These are phyloP conservation scores for Mucor racemosus DNA, from an alignment of 371 early-diverging fungal species.

Conservation along the genomic window DNA sequence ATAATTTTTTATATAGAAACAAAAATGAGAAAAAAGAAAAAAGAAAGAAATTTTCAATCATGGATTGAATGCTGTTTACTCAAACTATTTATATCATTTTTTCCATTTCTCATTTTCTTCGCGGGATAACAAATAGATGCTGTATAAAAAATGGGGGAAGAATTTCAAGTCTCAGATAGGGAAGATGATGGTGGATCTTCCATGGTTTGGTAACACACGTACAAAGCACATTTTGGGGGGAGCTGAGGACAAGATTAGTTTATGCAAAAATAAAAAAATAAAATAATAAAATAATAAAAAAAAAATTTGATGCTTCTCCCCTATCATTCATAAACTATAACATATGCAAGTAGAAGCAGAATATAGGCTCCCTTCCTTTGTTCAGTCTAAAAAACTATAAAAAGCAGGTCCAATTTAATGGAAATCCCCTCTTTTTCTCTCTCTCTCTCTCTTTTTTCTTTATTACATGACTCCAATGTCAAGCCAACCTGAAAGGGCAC, in stretches of 20 bases:
- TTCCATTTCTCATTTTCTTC: background rate
- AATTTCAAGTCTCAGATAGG: conserved; percentile 12
- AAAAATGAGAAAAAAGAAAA: background rate
- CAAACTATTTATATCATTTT: conserved; percentile 1
- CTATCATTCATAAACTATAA: background rate
- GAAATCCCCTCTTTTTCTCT: background rate
- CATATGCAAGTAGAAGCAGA: background rate
- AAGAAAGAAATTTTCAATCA: background rate
- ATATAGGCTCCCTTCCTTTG: background rate
- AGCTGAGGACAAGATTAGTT: conserved; percentile 2
- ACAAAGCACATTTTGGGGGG: background rate
- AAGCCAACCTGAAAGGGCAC: background rate
- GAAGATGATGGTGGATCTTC: background rate
- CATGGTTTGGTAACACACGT: background rate
- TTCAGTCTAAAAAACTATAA: conserved; percentile 6
- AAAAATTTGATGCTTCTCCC: background rate
- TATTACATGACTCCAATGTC: background rate
- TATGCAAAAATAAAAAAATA: conserved; percentile 9
- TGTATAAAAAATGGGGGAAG: background rate
- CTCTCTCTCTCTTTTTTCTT: background rate
- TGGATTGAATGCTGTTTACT: background rate
- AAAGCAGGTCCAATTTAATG: background rate
- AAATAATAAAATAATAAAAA: no score
- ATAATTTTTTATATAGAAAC: background rate
- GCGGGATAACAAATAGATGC: background rate